A percentile compares a stretch with the other conserved stretches of the same genome.
Evolutionary conservation across 345 rosid genomes (phyloP).

Genomic region (Diplotaxis tenuifolia): DNA sequence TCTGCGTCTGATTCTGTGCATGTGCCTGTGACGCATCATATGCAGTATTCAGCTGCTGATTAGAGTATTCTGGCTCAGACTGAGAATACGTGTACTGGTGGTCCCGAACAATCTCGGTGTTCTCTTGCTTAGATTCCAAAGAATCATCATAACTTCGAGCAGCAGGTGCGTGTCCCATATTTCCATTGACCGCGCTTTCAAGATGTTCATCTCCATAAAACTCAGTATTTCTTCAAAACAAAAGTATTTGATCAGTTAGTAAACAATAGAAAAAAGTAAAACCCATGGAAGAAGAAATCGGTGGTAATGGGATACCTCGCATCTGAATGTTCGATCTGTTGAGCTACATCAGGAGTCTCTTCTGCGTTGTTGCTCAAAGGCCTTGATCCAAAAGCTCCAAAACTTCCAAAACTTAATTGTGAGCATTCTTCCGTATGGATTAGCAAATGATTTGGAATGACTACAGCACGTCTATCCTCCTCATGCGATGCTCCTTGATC

Average conservation of each 20-base stretch:
- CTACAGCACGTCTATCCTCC: constrained; percentile 72
- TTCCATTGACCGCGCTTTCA: constrained; percentile 56
- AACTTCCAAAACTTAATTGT: constrained; percentile 95
- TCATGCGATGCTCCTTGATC: constrained; percentile 50
- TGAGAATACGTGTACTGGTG: constrained; percentile 70
- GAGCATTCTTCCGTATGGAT: constrained; percentile 78
- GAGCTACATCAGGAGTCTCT: constrained; percentile 52
- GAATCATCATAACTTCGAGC: constrained; percentile 59
- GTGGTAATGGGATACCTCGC: constrained; percentile 49
- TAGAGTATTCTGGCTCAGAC: constrained; percentile 55
- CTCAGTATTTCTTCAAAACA: constrained; percentile 58
- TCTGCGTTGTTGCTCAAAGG: constrained; percentile 57
- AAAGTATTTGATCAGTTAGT: constrained; percentile 7
- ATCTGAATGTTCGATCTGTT: constrained; percentile 54
- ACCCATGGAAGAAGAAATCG: neutral
- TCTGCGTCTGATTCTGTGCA: constrained; percentile 50
- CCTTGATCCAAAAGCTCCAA: constrained; percentile 65
- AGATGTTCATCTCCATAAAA: constrained; percentile 73
- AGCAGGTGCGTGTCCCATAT: constrained; percentile 48
- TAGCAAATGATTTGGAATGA: constrained; percentile 92
- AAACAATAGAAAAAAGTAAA: neutral
- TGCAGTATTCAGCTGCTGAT: constrained; percentile 60
- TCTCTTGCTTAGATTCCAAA: constrained; percentile 57
- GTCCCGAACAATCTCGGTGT: constrained; percentile 54
- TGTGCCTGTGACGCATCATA: constrained; percentile 59